Conservation (phyloP, 2,329 filamentous ascomycete species). For the Raffaelea ambrosiae region DNA sequence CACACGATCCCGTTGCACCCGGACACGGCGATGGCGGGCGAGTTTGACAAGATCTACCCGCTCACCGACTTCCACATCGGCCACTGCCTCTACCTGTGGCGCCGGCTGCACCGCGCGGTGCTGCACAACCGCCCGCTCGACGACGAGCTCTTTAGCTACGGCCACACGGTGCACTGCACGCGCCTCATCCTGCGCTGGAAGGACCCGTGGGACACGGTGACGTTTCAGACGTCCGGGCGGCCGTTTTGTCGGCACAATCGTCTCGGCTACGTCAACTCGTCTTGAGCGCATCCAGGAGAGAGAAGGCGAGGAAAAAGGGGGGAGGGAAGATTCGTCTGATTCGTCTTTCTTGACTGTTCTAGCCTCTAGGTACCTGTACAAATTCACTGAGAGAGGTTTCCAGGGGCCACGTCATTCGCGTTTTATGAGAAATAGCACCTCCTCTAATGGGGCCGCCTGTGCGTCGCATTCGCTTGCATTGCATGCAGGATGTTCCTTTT, state of each 20-base stretch:
- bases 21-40: background rate
- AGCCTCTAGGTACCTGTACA: no score
- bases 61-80: background rate
- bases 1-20: background rate
- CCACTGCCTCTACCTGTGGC: constrained; percentile 4
- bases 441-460: no score
- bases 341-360: no score
- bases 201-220: background rate
- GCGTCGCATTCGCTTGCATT: no score
- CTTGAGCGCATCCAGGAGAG: no score
- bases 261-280: background rate
- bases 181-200: background rate
- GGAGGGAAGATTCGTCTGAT: no score
- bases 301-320: no score
- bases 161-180: background rate
- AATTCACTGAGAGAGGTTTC: no score
- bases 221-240: background rate
- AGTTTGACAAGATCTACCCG: constrained; percentile 2
- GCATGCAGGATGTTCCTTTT: no score
- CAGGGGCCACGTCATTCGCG: no score
- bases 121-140: background rate
- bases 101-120: background rate
- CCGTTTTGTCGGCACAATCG: background rate
- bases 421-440: no score
- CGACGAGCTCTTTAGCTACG: background rate